Base-by-base conservation (phyloP, 345 rosid species). In the Crucihimalaya himalaica region DNA sequence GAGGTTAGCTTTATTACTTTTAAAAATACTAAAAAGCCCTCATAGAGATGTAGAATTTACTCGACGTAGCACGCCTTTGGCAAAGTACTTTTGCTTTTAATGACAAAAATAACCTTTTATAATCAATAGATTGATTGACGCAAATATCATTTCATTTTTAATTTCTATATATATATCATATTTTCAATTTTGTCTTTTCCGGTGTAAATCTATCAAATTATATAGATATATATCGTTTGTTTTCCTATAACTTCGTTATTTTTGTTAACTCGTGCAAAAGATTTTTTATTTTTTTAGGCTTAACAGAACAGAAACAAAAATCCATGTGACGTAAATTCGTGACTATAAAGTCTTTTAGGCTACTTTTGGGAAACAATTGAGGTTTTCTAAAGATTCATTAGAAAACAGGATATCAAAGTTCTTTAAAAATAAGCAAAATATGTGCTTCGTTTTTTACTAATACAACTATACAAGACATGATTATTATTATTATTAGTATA, bases 71-170 rank as follows among this genome's bases (percentile, higher is more conserved):
- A 61, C 69, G 46, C 58, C 57, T 68, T 75, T 67, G 54, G 4
- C 67, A 75, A 67, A 52, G 48, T 61, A 60, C 79, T 75, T 74
- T 60, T 75, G 56, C 69, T 51, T 75, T 60, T 68, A 59, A 68
- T 68, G 73, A 75, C 74, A 75, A 68, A 75, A 68, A 8, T 74
- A 74, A 18, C 55, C 68, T 67, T 74, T 74, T 19, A 19, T 66
- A 46, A 58, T 74, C 72, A 66, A 5, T 66, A 23, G 16, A 45
- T 47, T 48, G 53, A 57, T 56, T 66, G 67, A 58, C 67, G 53
- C 15, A 39, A 35, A 27, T 23, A 19, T 66, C 53, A n/a, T n/a
- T n/a, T n/a, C n/a, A n/a, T 48, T 28, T 65, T 58, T 66, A n/a
- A 10, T 63, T 62, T 35, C 51, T 20, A 12, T 4, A 2, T 37